phyloP scores from a whole-genome alignment of 2,329 filamentous ascomycete species.

The Diaporthe velutina region DNA sequence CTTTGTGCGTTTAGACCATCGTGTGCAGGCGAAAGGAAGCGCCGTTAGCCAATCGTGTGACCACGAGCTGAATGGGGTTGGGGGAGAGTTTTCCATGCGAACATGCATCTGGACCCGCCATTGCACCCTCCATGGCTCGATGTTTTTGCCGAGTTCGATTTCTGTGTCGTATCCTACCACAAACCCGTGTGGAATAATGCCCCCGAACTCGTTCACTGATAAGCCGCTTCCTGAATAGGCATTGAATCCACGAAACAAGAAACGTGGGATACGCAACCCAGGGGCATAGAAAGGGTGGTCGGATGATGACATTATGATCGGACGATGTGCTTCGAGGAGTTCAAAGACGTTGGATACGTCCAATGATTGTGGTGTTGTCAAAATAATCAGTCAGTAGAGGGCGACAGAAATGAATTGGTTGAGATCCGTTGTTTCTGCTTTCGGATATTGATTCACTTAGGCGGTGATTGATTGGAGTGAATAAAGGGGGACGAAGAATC shows the following conservation, averaged over 20 bases:
- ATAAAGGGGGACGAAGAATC: not conserved
- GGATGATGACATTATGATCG: not conserved
- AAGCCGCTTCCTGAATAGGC: not conserved
- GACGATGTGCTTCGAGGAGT: too few relatives aligned
- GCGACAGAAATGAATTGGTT: too few relatives aligned
- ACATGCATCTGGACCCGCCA: not conserved
- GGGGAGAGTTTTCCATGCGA: too few relatives aligned
- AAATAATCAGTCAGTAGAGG: too few relatives aligned
- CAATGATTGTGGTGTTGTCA: too few relatives aligned
- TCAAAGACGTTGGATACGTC: too few relatives aligned
- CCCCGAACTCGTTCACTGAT: not conserved
- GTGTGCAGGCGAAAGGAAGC: not conserved
- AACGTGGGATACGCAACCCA: not conserved
- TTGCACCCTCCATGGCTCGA: not conserved
- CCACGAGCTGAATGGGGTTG: conserved; percentile 14
- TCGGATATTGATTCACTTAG: not conserved
- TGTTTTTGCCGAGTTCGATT: not conserved
- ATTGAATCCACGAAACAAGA: conserved; percentile 8
- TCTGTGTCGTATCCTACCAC: not conserved
- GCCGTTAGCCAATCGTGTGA: not conserved
- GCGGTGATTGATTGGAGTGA: not conserved
- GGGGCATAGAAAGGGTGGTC: not conserved
- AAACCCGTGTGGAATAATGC: not conserved
- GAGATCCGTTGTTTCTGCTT: not conserved
- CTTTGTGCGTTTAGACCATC: not conserved